Conservation (phyloP, 352 stramenopile species). For the Globisporangium megalacanthum region DNA sequence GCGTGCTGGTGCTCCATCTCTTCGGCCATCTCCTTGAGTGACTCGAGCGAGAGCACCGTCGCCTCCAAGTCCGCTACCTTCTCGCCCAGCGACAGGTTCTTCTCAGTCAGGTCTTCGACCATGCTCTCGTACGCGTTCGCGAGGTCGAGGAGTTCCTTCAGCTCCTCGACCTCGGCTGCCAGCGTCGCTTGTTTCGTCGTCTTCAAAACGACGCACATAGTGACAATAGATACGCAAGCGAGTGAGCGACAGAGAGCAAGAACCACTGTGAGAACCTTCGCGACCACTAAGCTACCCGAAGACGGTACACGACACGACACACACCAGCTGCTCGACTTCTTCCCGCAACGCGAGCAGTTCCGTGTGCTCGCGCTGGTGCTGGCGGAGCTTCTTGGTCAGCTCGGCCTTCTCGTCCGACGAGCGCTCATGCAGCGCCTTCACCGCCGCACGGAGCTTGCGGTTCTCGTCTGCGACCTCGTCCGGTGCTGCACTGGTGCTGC, state of each 20-base stretch:
- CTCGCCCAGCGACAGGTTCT: constrained; percentile 80
- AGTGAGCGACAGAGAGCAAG: not conserved
- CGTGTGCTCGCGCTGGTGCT: constrained; percentile 64
- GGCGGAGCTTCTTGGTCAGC: constrained; percentile 72
- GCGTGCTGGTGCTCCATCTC: constrained; percentile 88
- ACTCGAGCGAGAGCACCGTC: constrained; percentile 68
- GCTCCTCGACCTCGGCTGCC: constrained; percentile 67
- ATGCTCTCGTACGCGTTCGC: constrained; percentile 85
- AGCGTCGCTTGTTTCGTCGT: constrained; percentile 47
- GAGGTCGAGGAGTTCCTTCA: constrained; percentile 84
- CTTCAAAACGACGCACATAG: constrained; percentile 21
- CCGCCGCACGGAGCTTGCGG: constrained; percentile 68
- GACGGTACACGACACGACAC: constrained; percentile 5
- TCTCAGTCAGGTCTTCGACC: constrained; percentile 86
- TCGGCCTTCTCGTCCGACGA: constrained; percentile 75
- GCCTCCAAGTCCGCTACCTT: constrained; percentile 73
- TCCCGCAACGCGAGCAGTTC: constrained; percentile 59
- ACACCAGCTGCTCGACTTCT: constrained; percentile 67
- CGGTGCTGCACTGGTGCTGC: constrained; percentile 9
- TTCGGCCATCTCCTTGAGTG: constrained; percentile 77
- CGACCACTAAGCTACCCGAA: no score
- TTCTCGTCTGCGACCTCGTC: constrained; percentile 73
- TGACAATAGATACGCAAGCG: not conserved
- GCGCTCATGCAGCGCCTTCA: constrained; percentile 84
- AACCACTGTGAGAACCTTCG: not conserved